Evolutionary conservation across 2,329 filamentous ascomycete species (phyloP).

Genomic region (Ophidiomyces ophidiicola): DNA sequence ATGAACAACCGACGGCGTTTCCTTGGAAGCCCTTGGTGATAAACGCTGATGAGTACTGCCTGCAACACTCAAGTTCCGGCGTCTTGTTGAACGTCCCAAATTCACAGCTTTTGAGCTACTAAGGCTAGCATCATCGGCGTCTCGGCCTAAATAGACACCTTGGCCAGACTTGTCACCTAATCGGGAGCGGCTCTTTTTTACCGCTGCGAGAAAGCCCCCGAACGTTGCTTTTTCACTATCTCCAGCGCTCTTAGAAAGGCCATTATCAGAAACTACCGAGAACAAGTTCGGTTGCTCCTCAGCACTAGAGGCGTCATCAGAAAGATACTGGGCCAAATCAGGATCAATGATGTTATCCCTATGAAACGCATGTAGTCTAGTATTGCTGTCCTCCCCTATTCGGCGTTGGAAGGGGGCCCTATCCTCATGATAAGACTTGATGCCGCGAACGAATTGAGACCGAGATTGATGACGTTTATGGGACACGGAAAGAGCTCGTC

Average conservation of each 20-base stretch:
- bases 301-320: slow-evolving; percentile 81
- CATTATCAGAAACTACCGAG: slow-evolving; percentile 54
- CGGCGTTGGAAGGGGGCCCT: slow-evolving; percentile 77
- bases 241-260: slow-evolving; percentile 48
- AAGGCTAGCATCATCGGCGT: slow-evolving; percentile 53
- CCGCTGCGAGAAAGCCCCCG: slow-evolving; percentile 56
- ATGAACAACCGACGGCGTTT: slow-evolving; percentile 34
- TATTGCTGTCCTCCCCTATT: slow-evolving; percentile 55
- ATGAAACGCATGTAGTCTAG: slow-evolving; percentile 79
- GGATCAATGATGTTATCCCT: slow-evolving; percentile 98
- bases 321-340: slow-evolving; percentile 88
- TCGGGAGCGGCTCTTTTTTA: slow-evolving; percentile 63
- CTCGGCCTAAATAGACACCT: slow-evolving; percentile 56
- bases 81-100: slow-evolving; percentile 51
- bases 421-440: slow-evolving; percentile 62
- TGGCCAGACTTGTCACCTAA: slow-evolving; percentile 63
- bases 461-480: slow-evolving; percentile 83
- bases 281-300: slow-evolving; percentile 86
- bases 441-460: slow-evolving; percentile 66
- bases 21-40: slow-evolving; percentile 58
- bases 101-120: slow-evolving; percentile 47
- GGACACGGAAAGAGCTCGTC: slow-evolving; percentile 61
- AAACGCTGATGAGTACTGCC: slow-evolving; percentile 59
- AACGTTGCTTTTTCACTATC: slow-evolving; percentile 67
- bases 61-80: slow-evolving; percentile 72